phyloP scores from a whole-genome alignment of 2,329 filamentous ascomycete species.

The Trichoderma atroviride region DNA sequence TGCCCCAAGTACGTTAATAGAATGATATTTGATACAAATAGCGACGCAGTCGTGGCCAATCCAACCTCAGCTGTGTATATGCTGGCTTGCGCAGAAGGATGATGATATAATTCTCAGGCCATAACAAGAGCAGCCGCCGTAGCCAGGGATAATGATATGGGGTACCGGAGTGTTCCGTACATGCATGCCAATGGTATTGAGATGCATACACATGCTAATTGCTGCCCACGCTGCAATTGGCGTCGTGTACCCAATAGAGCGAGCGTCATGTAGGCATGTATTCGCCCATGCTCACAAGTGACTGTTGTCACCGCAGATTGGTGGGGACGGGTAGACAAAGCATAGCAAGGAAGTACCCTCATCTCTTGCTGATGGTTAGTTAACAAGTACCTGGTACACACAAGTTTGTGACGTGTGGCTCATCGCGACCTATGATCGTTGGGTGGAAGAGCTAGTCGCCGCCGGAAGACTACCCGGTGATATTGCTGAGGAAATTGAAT shows the following conservation, averaged over 20 bases:
- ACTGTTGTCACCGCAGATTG: conserved; percentile 10
- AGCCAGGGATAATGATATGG: conserved; percentile 6
- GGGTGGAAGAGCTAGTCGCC: conserved; percentile 12
- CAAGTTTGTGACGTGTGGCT: conserved; percentile 20
- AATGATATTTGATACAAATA: background rate
- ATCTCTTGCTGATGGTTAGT: background rate
- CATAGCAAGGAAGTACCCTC: background rate
- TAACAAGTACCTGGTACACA: conserved; percentile 7
- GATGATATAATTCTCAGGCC: conserved; percentile 9
- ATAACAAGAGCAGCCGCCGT: background rate
- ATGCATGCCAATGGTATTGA: conserved; percentile 3
- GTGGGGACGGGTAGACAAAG: conserved; percentile 3
- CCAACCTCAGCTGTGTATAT: background rate
- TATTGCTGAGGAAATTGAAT: conserved; percentile 26
- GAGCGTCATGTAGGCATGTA: conserved; percentile 1
- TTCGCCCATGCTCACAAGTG: conserved; percentile 9
- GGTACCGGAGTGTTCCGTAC: conserved; percentile 12
- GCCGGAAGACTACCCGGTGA: conserved; percentile 25
- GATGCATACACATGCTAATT: background rate
- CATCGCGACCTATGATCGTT: conserved; percentile 24
- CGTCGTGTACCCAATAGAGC: conserved; percentile 1
- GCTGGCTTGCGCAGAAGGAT: conserved; percentile 5
- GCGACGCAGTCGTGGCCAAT: background rate
- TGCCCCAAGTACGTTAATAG: background rate
- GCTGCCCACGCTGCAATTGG: background rate